Percentiles rank a stretch among this genome's conserved stretches.
Evolutionary conservation across 176 grass and related monocot genomes (phyloP).

Genomic region (Cenchrus americanus): DNA sequence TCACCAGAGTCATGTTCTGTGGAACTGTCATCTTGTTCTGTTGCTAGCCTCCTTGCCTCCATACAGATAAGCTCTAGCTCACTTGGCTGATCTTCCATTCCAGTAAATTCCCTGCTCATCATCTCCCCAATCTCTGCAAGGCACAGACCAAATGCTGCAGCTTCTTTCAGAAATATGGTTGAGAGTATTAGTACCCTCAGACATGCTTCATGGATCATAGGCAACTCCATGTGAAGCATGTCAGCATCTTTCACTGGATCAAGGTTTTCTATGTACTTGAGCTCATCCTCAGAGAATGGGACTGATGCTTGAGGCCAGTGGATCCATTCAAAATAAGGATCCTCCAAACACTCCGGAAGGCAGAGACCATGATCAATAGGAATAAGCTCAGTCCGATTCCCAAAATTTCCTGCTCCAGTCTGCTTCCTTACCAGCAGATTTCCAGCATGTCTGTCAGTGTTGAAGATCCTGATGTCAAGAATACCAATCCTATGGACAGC

Average conservation of each 20-base stretch:
- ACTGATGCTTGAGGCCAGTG: constrained; percentile 91
- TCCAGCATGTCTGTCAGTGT: constrained; percentile 76
- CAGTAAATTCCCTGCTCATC: constrained; percentile 83
- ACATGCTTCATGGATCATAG: constrained; percentile 89
- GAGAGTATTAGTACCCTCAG: constrained; percentile 84
- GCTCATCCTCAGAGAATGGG: constrained; percentile 79
- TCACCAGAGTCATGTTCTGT: constrained; percentile 56
- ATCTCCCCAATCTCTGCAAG: constrained; percentile 89
- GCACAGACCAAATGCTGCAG: constrained; percentile 72
- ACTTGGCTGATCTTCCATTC: constrained; percentile 77
- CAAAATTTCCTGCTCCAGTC: constrained; percentile 54
- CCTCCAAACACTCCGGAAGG: constrained; percentile 86
- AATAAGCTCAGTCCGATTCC: constrained; percentile 60
- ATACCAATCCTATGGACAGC: constrained; percentile 83
- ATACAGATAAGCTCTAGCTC: constrained; percentile 86
- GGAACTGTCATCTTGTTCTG: constrained; percentile 58
- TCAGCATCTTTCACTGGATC: constrained; percentile 82
- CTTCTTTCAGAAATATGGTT: constrained; percentile 91
- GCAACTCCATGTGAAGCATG: constrained; percentile 74
- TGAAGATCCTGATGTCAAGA: constrained; percentile 84
- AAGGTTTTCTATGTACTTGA: constrained; percentile 76
- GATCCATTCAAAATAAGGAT: constrained; percentile 99
- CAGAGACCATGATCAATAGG: constrained; percentile 89
- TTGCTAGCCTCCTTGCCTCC: constrained; percentile 69
- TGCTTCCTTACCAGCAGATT: constrained; percentile 74